phyloP scores from a whole-genome alignment of 176 grass and related monocot genomes.

The Oryza punctata region DNA sequence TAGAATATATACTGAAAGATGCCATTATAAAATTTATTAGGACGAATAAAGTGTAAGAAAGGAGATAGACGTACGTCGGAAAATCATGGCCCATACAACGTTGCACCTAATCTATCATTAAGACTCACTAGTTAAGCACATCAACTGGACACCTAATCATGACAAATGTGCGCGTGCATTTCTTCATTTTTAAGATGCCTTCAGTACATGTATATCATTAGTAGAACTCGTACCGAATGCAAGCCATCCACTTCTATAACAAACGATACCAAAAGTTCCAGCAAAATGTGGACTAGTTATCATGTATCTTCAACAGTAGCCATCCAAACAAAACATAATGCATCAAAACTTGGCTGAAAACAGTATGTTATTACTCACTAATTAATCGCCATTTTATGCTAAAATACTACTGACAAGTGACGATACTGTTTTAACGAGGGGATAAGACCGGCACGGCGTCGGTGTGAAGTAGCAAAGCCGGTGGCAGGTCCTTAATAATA shows the following conservation, averaged over 20 bases:
- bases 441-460: not conserved
- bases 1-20: not conserved
- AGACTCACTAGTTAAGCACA: not conserved
- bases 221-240: not conserved
- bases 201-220: not conserved
- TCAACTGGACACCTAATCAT: constrained; percentile 34
- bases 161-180: constrained; percentile 29
- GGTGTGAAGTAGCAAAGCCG: not conserved
- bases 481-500: not conserved
- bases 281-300: not conserved
- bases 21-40: not conserved
- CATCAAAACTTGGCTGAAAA: not conserved
- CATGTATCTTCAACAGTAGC: not conserved
- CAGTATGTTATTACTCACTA: not conserved
- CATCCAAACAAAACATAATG: not conserved
- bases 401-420: not conserved
- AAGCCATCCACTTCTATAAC: not conserved
- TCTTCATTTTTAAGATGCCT: constrained; percentile 21
- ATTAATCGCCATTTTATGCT: not conserved
- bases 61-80: not conserved
- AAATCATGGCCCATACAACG: not conserved
- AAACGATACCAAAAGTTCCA: not conserved
- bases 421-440: not conserved
- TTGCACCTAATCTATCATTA: constrained; percentile 34
- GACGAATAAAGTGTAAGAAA: not conserved